phyloP scores from a whole-genome alignment of 805 yeast species.

The Ogataea dorogensis region DNA sequence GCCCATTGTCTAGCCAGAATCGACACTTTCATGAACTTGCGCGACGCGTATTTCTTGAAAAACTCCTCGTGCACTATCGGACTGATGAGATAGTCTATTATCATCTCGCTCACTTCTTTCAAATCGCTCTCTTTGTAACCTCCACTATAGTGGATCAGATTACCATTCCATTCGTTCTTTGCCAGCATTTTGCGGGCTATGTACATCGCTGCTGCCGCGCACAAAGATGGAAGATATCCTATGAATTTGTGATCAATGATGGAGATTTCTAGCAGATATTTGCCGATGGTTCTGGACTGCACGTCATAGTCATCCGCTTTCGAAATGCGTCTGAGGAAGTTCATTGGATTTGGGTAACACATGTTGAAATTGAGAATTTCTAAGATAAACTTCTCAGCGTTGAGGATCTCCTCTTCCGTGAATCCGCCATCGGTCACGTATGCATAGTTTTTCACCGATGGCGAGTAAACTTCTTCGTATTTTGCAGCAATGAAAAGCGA shows the following conservation, averaged over 20 bases:
- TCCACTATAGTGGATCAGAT: slow-evolving; percentile 87
- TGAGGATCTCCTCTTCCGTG: slow-evolving; percentile 74
- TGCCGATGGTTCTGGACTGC: slow-evolving; percentile 79
- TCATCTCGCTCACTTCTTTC: slow-evolving; percentile 67
- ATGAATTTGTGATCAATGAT: slow-evolving; percentile 74
- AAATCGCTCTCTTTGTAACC: slow-evolving; percentile 77
- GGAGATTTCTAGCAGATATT: slow-evolving; percentile 76
- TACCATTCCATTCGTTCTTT: slow-evolving; percentile 73
- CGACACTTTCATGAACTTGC: slow-evolving; percentile 84
- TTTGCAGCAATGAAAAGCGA: slow-evolving; percentile 87
- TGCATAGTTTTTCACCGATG: slow-evolving; percentile 81
- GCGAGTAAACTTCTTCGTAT: slow-evolving; percentile 88
- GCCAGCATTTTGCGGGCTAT: slow-evolving; percentile 73
- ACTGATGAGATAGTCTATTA: slow-evolving; percentile 71
- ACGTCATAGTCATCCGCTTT: slow-evolving; percentile 90
- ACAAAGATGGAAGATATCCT: slow-evolving; percentile 68
- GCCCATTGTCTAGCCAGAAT: slow-evolving; percentile 84
- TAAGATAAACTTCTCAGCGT: slow-evolving; percentile 78
- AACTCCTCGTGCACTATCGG: slow-evolving; percentile 91
- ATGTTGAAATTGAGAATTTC: slow-evolving; percentile 71
- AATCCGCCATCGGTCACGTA: slow-evolving; percentile 86
- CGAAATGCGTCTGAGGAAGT: slow-evolving; percentile 81
- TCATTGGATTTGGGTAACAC: slow-evolving; percentile 86
- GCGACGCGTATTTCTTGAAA: slow-evolving; percentile 87
- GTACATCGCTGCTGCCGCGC: slow-evolving; percentile 88